These are phyloP conservation scores for Dalbergia cochinchinensis DNA, from an alignment of 306 rosid species.

Conservation along the genomic window DNA sequence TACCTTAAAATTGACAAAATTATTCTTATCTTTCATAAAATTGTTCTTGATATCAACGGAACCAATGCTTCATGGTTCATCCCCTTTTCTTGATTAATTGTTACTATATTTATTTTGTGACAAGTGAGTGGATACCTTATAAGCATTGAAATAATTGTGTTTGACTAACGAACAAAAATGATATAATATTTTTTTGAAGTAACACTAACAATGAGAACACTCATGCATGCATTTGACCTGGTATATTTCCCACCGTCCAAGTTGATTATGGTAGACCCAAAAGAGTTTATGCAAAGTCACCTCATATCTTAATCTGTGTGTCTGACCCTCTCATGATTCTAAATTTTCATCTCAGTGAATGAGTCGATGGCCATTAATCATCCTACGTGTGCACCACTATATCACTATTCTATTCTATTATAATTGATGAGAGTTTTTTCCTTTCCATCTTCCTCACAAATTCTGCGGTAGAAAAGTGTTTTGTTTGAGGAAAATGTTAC, in stretches of 20 bases:
- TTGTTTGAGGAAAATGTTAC: neutral
- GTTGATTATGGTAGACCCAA: slow-evolving; percentile 6
- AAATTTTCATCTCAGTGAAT: neutral
- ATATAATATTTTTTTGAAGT: neutral
- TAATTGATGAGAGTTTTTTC: neutral
- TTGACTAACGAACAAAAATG: neutral
- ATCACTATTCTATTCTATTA: neutral
- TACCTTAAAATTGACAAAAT: no score
- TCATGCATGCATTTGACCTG: neutral
- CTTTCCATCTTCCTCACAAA: neutral
- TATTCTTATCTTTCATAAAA: no score
- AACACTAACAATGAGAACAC: neutral
- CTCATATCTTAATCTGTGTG: neutral
- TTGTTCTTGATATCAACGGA: neutral
- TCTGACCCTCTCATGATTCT: neutral
- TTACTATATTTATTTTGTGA: neutral
- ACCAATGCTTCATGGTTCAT: neutral
- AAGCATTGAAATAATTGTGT: neutral
- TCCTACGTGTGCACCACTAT: slow-evolving; percentile 10
- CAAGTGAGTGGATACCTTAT: neutral
- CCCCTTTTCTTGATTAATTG: neutral
- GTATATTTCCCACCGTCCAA: neutral
- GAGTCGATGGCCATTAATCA: neutral
- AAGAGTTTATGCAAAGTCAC: neutral
- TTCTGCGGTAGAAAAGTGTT: neutral